Percentiles rank a stretch among this genome's conserved stretches.
These are phyloP conservation scores for Strigomonas galati DNA, from an alignment of 208 protist genomes.

Conservation along the genomic window DNA sequence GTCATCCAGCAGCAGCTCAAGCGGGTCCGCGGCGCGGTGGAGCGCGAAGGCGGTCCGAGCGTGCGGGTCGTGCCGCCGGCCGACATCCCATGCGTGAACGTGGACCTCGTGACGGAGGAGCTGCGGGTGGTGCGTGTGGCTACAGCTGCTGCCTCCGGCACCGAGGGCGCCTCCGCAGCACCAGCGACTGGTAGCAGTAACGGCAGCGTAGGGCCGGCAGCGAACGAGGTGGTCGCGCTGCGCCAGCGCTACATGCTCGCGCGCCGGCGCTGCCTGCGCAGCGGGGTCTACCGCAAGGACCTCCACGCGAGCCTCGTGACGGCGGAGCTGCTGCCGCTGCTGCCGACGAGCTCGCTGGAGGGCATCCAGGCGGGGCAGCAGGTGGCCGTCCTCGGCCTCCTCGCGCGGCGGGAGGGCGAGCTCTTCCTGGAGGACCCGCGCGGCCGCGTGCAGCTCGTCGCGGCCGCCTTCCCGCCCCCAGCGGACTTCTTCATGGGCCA, in stretches of 20 bases:
- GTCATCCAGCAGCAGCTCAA: slow-evolving; percentile 53
- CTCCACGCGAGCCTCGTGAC: slow-evolving; percentile 12
- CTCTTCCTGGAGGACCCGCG: slow-evolving; percentile 73
- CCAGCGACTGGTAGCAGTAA: neutral
- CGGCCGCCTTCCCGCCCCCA: neutral
- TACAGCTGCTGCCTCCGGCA: neutral
- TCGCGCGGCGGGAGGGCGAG: slow-evolving; percentile 38
- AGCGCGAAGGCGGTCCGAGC: slow-evolving; percentile 19
- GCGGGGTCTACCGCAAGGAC: slow-evolving; percentile 70
- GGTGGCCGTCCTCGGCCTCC: slow-evolving; percentile 78
- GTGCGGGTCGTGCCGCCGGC: slow-evolving; percentile 44
- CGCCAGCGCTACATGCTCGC: slow-evolving; percentile 79
- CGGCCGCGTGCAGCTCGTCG: slow-evolving; percentile 25
- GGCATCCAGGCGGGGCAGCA: slow-evolving; percentile 48
- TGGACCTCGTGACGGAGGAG: slow-evolving; percentile 72
- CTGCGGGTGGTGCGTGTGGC: slow-evolving; percentile 24
- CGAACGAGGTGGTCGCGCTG: slow-evolving; percentile 50
- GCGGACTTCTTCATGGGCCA: slow-evolving; percentile 41
- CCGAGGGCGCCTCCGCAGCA: neutral
- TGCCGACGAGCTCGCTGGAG: slow-evolving; percentile 75
- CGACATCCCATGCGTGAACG: slow-evolving; percentile 44
- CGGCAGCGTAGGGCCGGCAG: slow-evolving; percentile 2
- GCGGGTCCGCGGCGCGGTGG: slow-evolving; percentile 33
- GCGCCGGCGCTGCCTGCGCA: slow-evolving; percentile 70
- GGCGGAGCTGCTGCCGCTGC: slow-evolving; percentile 47